Base-by-base conservation (phyloP, 768 basidiomycete genomes). In the Porphyrellus cyaneotinctus region DNA sequence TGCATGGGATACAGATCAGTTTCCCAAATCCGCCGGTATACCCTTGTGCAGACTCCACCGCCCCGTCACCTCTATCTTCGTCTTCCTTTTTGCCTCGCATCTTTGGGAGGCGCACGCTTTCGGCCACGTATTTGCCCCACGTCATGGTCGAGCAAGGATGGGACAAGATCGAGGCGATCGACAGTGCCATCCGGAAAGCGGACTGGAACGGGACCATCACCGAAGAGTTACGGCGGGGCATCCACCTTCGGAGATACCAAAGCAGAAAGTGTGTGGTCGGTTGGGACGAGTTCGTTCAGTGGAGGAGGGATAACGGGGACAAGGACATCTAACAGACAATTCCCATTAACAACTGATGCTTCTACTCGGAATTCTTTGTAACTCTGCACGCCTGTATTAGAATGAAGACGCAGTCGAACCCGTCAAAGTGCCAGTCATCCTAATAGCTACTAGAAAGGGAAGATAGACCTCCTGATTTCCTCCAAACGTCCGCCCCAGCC, bases 91-190 rank as follows among this genome's bases (percentile, higher is more conserved):
- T 88, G 53, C 84, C 79, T 43, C 79, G 71, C 52, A 64, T 78
- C 24, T 75, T 73, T 32, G 78, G 75, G 56, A 83, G 75, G 64
- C 81, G 81, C 57, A 74, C 78, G 1, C 84, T 95, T 61, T 80
- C 84, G 12, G 94, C 95, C 9, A 94, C 91, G 0, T 99, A 95
- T 71, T 79, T 99, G 12, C 97, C 97, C 6, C 86, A 97, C 49
- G 88, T 99, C 53, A 87, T 91, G 38, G 81, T 86, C 0, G 91
- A 92, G 33, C 95, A 98, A 70, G 94, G 91, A 8, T 99, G 97
- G 97, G 82, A 85, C 56, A 88, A 88, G 78, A 74, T 87, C 52
- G 89, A 97, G 69, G 87, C 95, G 8, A 73, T 99, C 35, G 86
- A 95, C 60, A 92, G 86, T 61, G 92, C 94, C 26, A 92, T 98